These are phyloP conservation scores for Sarcomyxa edulis DNA, from an alignment of 768 basidiomycete species.

Conservation along the genomic window DNA sequence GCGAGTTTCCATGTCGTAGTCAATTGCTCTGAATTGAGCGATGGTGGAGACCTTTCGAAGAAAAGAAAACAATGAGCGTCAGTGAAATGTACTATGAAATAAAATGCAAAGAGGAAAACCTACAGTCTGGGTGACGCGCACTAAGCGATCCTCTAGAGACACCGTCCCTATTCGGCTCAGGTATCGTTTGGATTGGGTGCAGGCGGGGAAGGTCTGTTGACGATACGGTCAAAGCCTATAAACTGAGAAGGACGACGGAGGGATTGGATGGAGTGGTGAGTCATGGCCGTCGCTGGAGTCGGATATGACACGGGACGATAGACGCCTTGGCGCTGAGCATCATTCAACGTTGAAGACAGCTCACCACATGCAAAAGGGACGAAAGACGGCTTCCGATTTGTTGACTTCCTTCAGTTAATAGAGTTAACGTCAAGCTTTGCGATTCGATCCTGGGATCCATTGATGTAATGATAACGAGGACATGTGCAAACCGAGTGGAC, in stretches of 20 bases:
- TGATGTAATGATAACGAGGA: too few species aligned
- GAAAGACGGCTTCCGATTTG: too few species aligned
- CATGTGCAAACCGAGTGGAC: too few species aligned
- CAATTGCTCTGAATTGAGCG: constrained; percentile 16
- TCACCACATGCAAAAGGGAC: too few species aligned
- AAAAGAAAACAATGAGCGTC: not conserved
- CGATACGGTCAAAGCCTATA: constrained; percentile 19
- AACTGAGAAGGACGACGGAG: constrained; percentile 23
- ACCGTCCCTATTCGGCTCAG: constrained; percentile 12
- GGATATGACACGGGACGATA: too few species aligned
- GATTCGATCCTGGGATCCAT: too few species aligned
- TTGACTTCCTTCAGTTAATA: too few species aligned
- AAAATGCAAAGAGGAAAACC: not conserved
- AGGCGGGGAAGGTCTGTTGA: constrained; percentile 11
- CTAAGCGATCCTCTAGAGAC: constrained; percentile 12
- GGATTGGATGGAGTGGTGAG: constrained; percentile 2
- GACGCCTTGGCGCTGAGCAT: too few species aligned
- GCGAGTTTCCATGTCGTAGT: constrained; percentile 17
- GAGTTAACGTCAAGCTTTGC: too few species aligned
- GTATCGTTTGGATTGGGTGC: constrained; percentile 8
- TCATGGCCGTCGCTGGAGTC: too few species aligned
- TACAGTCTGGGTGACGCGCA: constrained; percentile 10
- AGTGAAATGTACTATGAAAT: too few species aligned
- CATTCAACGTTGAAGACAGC: too few species aligned
- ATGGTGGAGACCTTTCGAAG: constrained; percentile 15